Evolutionary conservation across 139 green algal genomes (phyloP).

Genomic region (Astrephomene gubernaculifera): DNA sequence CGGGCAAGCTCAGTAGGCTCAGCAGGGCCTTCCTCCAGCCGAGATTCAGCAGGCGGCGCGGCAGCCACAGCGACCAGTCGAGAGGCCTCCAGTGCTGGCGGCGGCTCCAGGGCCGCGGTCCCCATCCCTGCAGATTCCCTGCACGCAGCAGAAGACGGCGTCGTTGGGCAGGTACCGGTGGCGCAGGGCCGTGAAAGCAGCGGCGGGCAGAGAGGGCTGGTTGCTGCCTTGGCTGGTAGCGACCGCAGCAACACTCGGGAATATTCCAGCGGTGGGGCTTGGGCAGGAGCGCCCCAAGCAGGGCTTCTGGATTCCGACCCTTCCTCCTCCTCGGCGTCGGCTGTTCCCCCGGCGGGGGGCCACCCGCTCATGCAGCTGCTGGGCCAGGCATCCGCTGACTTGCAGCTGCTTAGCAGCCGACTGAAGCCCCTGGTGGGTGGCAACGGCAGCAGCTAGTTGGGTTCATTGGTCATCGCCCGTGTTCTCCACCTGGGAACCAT

Average conservation of each 20-base stretch:
- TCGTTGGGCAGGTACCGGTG: too few relatives aligned
- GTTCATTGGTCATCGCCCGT: neutral
- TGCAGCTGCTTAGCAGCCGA: neutral
- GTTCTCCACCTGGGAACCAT: too few relatives aligned
- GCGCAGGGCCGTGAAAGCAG: neutral
- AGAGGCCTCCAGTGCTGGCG: too few relatives aligned
- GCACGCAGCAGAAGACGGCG: too few relatives aligned
- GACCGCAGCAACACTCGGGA: neutral
- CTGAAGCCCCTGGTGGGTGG: conserved; percentile 12
- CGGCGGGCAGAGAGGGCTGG: neutral
- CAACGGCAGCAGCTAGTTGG: too few relatives aligned
- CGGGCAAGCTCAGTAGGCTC: too few relatives aligned
- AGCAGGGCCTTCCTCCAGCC: too few relatives aligned
- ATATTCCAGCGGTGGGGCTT: neutral
- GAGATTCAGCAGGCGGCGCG: too few relatives aligned
- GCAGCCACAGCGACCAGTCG: too few relatives aligned
- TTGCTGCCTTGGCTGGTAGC: neutral
- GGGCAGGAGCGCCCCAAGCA: neutral
- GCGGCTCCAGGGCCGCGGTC: too few relatives aligned
- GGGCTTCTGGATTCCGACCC: neutral
- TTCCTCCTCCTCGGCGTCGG: neutral
- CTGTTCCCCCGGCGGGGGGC: too few relatives aligned
- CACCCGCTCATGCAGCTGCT: conserved; percentile 38
- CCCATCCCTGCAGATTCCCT: too few relatives aligned
- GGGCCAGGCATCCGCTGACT: conserved; percentile 17